Percentiles rank a stretch among this genome's conserved stretches.
Evolutionary conservation across 1,284 basidiomycete species (phyloP).

Genomic region (Ustilago sp.): DNA sequence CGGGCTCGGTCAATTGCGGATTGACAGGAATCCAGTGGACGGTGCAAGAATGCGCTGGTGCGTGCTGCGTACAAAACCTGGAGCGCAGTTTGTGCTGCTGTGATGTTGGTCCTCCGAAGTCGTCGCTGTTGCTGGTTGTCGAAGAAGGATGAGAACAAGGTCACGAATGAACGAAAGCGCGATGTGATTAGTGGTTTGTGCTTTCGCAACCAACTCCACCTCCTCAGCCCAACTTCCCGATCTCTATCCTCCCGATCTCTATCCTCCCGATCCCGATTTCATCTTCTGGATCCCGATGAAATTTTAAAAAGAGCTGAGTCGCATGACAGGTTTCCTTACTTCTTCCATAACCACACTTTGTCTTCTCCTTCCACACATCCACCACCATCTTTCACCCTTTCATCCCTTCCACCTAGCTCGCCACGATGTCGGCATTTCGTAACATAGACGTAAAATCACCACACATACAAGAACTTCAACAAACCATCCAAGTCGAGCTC

Average conservation of each 20-base stretch:
- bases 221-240: background rate
- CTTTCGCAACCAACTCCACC: slow-evolving; percentile 34
- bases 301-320: slow-evolving; percentile 21
- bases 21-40: background rate
- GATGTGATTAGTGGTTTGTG: slow-evolving; percentile 17
- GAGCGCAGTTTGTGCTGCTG: background rate
- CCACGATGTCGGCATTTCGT: slow-evolving; percentile 37
- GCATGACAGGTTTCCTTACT: slow-evolving; percentile 21
- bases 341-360: background rate
- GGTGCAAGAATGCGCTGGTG: background rate
- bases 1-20: background rate
- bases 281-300: slow-evolving; percentile 5
- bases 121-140: background rate
- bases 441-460: slow-evolving; percentile 50
- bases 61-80: background rate
- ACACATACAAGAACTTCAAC: slow-evolving; percentile 46
- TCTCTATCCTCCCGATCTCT: slow-evolving; percentile 5
- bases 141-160: background rate
- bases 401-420: background rate
- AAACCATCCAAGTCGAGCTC: slow-evolving; percentile 54
- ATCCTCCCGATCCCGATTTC: background rate
- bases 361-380: background rate
- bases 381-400: background rate
- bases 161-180: background rate
- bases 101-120: background rate